Base-by-base conservation (phyloP, 164 flowering plant species). In the Houttuynia cordata region DNA sequence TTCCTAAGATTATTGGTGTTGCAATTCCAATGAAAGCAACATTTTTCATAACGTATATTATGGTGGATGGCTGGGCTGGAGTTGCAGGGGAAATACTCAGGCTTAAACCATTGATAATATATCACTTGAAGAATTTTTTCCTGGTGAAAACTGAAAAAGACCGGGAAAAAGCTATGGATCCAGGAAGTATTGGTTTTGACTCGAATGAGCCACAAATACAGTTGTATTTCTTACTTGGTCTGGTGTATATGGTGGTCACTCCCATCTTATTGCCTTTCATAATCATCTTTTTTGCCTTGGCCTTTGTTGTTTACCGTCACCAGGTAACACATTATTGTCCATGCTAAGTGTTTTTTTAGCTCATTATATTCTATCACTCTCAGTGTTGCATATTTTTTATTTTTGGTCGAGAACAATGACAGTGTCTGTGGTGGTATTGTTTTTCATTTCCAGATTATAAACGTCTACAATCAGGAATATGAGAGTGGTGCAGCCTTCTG, bases 1-100 rank as follows among this genome's bases (percentile, higher is more conserved):
- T 91, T 51, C 87, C 97, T 21, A 75, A 65, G 65, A 84, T 85
- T 20, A 72, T 88, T 60, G 97, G 94, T 58, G 84, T 68, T 39
- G 76, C 96, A 14, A 91, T 91, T 59, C 98, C 98, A 13, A 81
- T 82, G 95, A 91, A 87, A 68, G 98, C 98, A 53, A 91, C 96
- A 21, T 91, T 91, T 76, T 91, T 91, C 69, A 88, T 91, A 50
- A 88, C 95, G 39, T 91, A 82, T 24, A 83, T 85, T 57, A 91
- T 91, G 98, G 89, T 91, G 24, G 98, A 91, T 73, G 98, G 98
- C 45, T 91, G 96, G 98, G 96, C 96, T 66, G 96, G 98, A 57
- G 61, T 79, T 53, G 91, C 96, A 60, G 96, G 81, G 30, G 98
- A 92, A 74, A 80, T 92, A 67, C 67, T 92, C 30, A 76, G 93